Evolutionary conservation across 2,329 filamentous ascomycete genomes (phyloP).

Genomic region (Cladosporium sp.): DNA sequence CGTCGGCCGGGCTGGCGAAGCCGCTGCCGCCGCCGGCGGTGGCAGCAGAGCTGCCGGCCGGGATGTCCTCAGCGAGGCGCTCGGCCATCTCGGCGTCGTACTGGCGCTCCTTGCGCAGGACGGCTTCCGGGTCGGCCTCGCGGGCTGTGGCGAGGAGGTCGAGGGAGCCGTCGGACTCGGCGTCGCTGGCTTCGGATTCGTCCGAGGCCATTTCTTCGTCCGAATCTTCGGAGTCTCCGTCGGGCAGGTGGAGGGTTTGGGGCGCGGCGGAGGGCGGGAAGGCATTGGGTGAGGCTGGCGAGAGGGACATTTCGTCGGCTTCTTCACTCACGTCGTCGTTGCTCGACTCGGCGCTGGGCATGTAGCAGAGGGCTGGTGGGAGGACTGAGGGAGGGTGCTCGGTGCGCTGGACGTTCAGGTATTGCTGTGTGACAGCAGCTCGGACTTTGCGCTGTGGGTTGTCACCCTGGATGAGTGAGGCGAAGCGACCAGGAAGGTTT

Average conservation of each 20-base stretch:
- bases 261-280: slow-evolving; percentile 26
- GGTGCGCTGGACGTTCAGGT: slow-evolving; percentile 62
- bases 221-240: slow-evolving; percentile 14
- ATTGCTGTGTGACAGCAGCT: slow-evolving; percentile 55
- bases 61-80: slow-evolving; percentile 43
- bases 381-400: slow-evolving; percentile 45
- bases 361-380: slow-evolving; percentile 39
- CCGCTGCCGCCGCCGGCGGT: slow-evolving; percentile 45
- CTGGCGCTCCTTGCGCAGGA: slow-evolving; percentile 38
- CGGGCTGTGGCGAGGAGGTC: slow-evolving; percentile 43
- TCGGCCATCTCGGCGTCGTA: slow-evolving; percentile 44
- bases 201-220: slow-evolving; percentile 22
- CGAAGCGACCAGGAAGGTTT: slow-evolving; percentile 26
- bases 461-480: slow-evolving; percentile 26
- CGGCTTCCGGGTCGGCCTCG: slow-evolving; percentile 35
- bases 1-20: slow-evolving; percentile 36
- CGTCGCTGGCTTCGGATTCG: slow-evolving; percentile 27
- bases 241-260: slow-evolving; percentile 27
- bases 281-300: slow-evolving; percentile 17
- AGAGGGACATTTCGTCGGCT: slow-evolving; percentile 25
- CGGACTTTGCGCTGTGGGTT: slow-evolving; percentile 11
- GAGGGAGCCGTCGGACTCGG: slow-evolving; percentile 34
- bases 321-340: slow-evolving; percentile 33
- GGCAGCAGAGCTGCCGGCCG: slow-evolving; percentile 42
- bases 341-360: slow-evolving; percentile 32